Base-by-base conservation (phyloP, 2,329 filamentous ascomycete species). In the Elsinoe fawcettii region DNA sequence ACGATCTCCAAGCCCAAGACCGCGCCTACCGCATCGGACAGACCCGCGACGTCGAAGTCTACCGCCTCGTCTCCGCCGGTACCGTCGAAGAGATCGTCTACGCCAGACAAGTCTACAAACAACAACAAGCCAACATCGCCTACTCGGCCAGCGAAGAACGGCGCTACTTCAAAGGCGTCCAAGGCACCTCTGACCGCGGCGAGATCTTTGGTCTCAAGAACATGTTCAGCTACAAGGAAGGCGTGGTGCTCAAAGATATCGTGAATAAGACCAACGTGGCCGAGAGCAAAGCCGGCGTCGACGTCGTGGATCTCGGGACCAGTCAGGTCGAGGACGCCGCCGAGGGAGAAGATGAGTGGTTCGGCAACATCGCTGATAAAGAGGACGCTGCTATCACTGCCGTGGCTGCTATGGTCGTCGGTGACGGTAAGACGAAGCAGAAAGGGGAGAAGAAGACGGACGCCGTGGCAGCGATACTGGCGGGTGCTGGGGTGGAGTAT, bases 191-290 rank as follows among this genome's bases (percentile, higher is more conserved):
- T 22, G 82, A 82, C 62, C 92, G 92, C 64, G 93, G 93, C 14
- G 93, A 99, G 70, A 89, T 99, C 20, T 99, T 99, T 64, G 93
- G 93, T 0, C 78, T 97, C 1, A 73, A 80, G 20, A 99, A 99
- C 63, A 79, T 99, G 11, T 90, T 99, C 64, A 83, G 83, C 0
- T 96, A 89, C 61, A 84, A 90, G 61, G 82, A 83, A 49, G 82
- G 91, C 62, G 81, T 95, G 11, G 79, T 96, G 12, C 79, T 97
- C 4, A 82, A 88, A n/a, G 90, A 96, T 57, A 97, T 99, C 63
- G 90, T 99, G 65, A 96, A 97, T 75, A 96, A 96, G 72, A 97
- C 93, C 25, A 99, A 99, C 66, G 85, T 99, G 54, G 93, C 93
- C 3, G 93, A 99, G 73, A 89, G 89, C 41, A 88, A 86, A 67